Base-by-base conservation (phyloP, 1,284 basidiomycete species). In the Ceratobasidium sp. region DNA sequence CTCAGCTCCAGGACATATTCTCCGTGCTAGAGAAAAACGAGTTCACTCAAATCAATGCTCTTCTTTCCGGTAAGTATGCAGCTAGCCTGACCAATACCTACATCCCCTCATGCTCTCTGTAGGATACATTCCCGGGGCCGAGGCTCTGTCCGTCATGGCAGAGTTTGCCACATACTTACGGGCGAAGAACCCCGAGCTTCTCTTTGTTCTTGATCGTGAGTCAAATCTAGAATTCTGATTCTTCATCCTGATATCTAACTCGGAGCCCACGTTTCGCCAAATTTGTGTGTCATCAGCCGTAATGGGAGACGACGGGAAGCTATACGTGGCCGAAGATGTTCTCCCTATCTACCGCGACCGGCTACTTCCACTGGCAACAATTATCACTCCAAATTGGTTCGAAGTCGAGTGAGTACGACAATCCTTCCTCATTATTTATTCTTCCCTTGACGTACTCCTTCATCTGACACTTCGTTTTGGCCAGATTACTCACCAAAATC, bases 361-460 rank as follows among this genome's bases (percentile, higher is more conserved):
- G 57, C 88, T 99, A 82, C 85, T 99, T 1, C 85, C 87, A 18
- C 83, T 91, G 26, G 91, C 96, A 0, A 94, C 93, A 0, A 91
- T 98, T 72, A 97, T 98, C 76, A 96, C 97, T 0, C 97, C 97
- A 0, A 99, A 99, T 80, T 98, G 96, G 87, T 99, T 97, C 77
- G 98, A 99, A 83, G 93, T 93, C 71, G 96, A 98, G 94, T 96
- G 79, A 80, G 91, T n/a, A n/a, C n/a, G n/a, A n/a, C n/a, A n/a
- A n/a, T 85, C 6, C 16, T 32, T 49, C 30, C 54, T 44, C 55
- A 49, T 46, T 74, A 35, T 23, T 11, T 35, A 32, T 6, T n/a
- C 16, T 41, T 4, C 30, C 18, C 41, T 62, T 71, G 41, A n/a
- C 44, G 35, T 26, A 28, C 18, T 30, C 46, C 49, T 6, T 50